Conservation (phyloP, 257 asterid species). For the Asclepias syriaca region DNA sequence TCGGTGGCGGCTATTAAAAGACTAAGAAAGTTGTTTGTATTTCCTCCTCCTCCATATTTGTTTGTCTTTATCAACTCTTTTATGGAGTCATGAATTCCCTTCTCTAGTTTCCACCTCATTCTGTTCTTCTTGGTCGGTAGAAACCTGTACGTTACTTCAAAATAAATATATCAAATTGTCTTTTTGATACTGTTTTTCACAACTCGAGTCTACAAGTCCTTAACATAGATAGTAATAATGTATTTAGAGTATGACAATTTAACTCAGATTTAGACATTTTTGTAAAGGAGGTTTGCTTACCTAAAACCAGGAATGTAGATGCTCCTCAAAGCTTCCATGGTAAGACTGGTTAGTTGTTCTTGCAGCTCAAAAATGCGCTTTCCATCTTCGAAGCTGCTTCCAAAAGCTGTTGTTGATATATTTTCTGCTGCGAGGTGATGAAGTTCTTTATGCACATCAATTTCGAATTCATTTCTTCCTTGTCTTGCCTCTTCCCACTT, state of each 20-base stretch:
- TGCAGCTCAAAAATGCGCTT: conserved; percentile 49
- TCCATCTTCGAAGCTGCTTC: conserved; percentile 54
- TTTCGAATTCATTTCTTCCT: conserved; percentile 42
- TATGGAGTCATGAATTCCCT: conserved; percentile 45
- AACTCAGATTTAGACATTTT: too few species aligned
- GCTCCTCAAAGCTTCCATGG: conserved; percentile 38
- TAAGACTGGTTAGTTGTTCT: conserved; percentile 43
- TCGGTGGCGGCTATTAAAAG: conserved; percentile 21
- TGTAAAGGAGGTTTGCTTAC: conserved; percentile 15
- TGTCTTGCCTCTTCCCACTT: conserved; percentile 47
- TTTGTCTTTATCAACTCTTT: conserved; percentile 28
- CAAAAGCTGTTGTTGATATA: conserved; percentile 56
- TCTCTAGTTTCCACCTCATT: conserved; percentile 50
- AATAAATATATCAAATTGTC: not conserved
- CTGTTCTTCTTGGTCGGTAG: conserved; percentile 56
- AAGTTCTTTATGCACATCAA: conserved; percentile 45
- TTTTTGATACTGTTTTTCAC: too few species aligned
- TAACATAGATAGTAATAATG: too few species aligned
- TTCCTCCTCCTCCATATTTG: conserved; percentile 22
- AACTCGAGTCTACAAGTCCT: too few species aligned
- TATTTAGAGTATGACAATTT: too few species aligned
- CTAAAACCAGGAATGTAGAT: conserved; percentile 63
- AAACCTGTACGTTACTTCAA: conserved; percentile 29
- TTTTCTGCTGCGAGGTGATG: conserved; percentile 59
- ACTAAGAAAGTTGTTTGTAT: conserved; percentile 24